Evolutionary conservation across 148 eudicot species (phyloP), one percentile per base, ranked within the genome.

Genomic region (Heliamphora exappendiculata): DNA sequence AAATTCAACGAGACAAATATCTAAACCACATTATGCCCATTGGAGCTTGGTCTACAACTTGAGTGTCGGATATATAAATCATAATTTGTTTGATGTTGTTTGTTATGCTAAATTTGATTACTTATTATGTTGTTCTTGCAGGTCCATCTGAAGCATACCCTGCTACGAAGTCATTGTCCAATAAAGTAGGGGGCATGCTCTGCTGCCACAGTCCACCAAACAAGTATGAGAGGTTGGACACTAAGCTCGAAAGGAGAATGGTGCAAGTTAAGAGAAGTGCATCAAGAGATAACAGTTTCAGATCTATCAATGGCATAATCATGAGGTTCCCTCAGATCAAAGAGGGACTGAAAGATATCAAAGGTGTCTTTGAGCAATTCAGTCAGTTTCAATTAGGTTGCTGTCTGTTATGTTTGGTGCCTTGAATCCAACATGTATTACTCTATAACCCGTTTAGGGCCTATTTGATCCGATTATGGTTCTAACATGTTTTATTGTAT

Each of bases 311-410:
- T 75, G 78, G 88, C 81, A 74, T 90, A 70, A 90, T 92, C 31
- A 50, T 90, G 87, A 88, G 83, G 81, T 92, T 90, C 67, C 90
- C 93, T 73, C 86, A 76, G 53, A 76, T 91, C 77, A 85, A 84
- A 85, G 86, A 89, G 76, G 91, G 87, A 42, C 59, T 91, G 75
- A 83, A 84, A 72, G 84, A 81, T 77, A 85, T 91, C 54, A 76
- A 77, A 78, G 76, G 75, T 59, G 80, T 84, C 20, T 91, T 91
- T 78, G 78, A 87, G 74, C 78, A 81, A 75, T 89, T 74, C 29
- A 93, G 96, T 91, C 63, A 84, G 93, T 80, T 73, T 34, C 58
- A 47, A 70, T 47, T 34, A 79, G 36, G 24, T 68, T 53, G 65
- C 10, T 49, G 9, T 54, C 42, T n/a, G n/a, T n/a, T n/a, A n/a